Base-by-base conservation (phyloP, 177 flowering plant genomes). In the Vitis hybrid region DNA sequence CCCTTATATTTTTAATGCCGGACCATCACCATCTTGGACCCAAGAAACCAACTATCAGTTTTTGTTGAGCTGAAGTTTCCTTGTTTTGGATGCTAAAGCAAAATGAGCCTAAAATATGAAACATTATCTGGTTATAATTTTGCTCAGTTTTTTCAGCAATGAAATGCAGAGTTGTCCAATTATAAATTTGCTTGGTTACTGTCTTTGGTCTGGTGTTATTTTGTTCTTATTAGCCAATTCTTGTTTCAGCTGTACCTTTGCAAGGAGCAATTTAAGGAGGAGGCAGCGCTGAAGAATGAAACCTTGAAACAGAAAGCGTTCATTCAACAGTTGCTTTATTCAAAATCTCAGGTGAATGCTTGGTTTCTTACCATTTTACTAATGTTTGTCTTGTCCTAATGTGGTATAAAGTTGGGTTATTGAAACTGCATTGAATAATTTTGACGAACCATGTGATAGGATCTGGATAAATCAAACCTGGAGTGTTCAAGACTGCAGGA, bases 401-500 rank as follows among this genome's bases (percentile, higher is more conserved):
- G 26, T 57, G 62, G 26, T 23, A 30, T 60, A 2, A 60, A 23
- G 7, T 57, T 17, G 26, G 9, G 3, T 10, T 7, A 11, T 60
- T 2, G 2, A 23, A 60, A 60, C 11, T 26, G 1, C 10, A 8
- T 60, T 3, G 30, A 10, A 40, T 45, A 18, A 5, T 40, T 7
- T 40, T 67, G 56, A 10, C 13, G 5, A 66, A 52, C 54, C 65
- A 5, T 76, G 52, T 63, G 56, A 7, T 71, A 96, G 99, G 97
- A 88, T 62, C 84, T 88, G 56, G 76, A 74, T 62, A 85, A 72
- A 70, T 75, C 87, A 15, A 68, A 80, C 17, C 57, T 75, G 48
- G 91, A 87, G 66, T 81, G 90, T 81, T 77, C 71, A 45, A 89
- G 73, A 74, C 73, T 87, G 71, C 87, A 91, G 74, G 90, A 90